These are phyloP conservation scores for Pyricularia sp. DNA, from an alignment of 2,329 filamentous ascomycete species.

Conservation along the genomic window DNA sequence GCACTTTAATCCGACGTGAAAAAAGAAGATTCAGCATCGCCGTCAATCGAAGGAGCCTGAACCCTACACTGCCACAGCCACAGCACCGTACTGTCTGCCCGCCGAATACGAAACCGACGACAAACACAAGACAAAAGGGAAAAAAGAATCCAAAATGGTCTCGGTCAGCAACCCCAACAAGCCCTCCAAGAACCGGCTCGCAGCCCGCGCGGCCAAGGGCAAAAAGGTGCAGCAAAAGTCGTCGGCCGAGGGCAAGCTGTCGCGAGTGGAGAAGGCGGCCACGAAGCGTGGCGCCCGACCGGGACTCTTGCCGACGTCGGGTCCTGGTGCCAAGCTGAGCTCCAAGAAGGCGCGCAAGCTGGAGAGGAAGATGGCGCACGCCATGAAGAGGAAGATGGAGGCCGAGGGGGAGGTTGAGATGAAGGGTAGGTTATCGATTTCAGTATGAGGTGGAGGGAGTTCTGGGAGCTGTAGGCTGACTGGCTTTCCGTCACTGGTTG, in stretches of 20 bases:
- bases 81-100: no score
- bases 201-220: conserved; percentile 33
- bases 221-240: conserved; percentile 34
- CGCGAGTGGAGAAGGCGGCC: conserved; percentile 23
- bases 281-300: conserved; percentile 38
- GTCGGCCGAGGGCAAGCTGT: conserved; percentile 19
- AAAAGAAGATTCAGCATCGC: no score
- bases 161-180: conserved; percentile 51
- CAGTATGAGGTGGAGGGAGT: not conserved
- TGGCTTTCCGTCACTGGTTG: no score
- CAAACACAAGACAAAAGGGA: not conserved
- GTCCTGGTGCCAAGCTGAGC: conserved; percentile 40
- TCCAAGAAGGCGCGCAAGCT: conserved; percentile 47
- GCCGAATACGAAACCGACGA: not conserved
- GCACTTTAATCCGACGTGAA: not conserved
- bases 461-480: conserved; percentile 1
- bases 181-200: conserved; percentile 42
- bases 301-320: conserved; percentile 46
- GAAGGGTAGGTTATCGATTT: conserved; percentile 4
- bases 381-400: conserved; percentile 41
- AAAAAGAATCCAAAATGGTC: conserved; percentile 28
- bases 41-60: not conserved
- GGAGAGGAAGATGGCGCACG: conserved; percentile 42
- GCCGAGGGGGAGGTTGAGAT: conserved; percentile 34
- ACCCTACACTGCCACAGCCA: not conserved